These are phyloP conservation scores for Cryptococcus neoformans DNA, from an alignment of 1,284 basidiomycete genomes.

Conservation along the genomic window DNA sequence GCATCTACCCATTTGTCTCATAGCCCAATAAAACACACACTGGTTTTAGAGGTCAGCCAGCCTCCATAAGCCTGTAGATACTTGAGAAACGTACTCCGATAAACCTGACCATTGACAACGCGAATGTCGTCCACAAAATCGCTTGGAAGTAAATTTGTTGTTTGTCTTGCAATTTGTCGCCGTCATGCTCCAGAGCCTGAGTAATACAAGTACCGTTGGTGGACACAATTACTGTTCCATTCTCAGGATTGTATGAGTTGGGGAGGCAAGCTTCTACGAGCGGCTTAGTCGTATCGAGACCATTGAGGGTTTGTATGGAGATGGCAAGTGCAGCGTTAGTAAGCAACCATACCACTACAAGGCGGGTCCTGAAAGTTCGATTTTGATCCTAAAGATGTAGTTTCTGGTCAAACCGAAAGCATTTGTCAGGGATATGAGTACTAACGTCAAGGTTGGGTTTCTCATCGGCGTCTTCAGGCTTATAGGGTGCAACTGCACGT, in stretches of 20 bases:
- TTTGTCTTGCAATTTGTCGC: slow-evolving; percentile 51
- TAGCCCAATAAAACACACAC: slow-evolving; percentile 39
- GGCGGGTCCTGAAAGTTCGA: slow-evolving; percentile 87
- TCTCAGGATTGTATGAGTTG: slow-evolving; percentile 11
- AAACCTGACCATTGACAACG: slow-evolving; percentile 74
- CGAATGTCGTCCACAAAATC: slow-evolving; percentile 88
- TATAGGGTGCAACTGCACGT: slow-evolving; percentile 80
- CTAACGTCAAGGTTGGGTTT: slow-evolving; percentile 77
- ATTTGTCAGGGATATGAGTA: neutral
- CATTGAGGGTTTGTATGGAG: slow-evolving; percentile 80
- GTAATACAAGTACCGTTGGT: slow-evolving; percentile 33
- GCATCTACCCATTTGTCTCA: slow-evolving; percentile 33
- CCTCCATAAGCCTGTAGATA: neutral
- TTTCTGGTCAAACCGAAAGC: too few relatives aligned
- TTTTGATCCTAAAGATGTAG: slow-evolving; percentile 62
- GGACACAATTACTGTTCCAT: slow-evolving; percentile 21
- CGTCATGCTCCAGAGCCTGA: slow-evolving; percentile 33
- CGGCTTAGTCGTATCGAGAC: slow-evolving; percentile 56
- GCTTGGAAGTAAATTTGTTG: slow-evolving; percentile 65
- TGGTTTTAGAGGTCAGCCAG: slow-evolving; percentile 4
- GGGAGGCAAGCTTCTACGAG: slow-evolving; percentile 33
- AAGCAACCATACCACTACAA: slow-evolving; percentile 83
- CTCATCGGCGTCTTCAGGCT: slow-evolving; percentile 63
- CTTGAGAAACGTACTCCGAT: slow-evolving; percentile 60
- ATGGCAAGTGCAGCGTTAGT: slow-evolving; percentile 75